phyloP scores from a whole-genome alignment of 441 rosid species.

The Flueggea neowawraea region DNA sequence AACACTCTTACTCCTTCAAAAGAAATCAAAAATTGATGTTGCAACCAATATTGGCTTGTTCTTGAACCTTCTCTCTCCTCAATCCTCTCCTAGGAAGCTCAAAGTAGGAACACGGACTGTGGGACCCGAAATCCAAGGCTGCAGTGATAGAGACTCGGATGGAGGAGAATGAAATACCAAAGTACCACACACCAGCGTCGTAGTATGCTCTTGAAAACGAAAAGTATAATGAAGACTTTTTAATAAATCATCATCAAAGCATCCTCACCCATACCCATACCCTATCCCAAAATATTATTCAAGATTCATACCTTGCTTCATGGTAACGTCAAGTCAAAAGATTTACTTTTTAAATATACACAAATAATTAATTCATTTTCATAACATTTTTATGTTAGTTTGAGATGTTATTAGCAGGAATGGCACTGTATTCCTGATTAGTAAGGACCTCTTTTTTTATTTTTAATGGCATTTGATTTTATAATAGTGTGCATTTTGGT shows the following conservation, averaged over 20 bases:
- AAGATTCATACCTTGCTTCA: slow-evolving; percentile 4
- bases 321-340: slow-evolving; percentile 12
- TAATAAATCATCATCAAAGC: not conserved
- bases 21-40: not conserved
- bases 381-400: too few species aligned
- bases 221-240: not conserved
- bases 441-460: not conserved
- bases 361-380: too few species aligned
- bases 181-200: too few species aligned
- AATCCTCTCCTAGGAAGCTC: slow-evolving; percentile 4
- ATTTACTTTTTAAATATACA: too few species aligned
- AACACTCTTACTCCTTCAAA: not conserved
- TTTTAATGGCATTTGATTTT: too few species aligned
- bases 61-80: not conserved
- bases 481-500: not conserved
- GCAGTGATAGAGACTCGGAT: slow-evolving; percentile 14
- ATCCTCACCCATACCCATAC: too few species aligned
- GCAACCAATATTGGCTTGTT: slow-evolving; percentile 2
- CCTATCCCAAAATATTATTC: not conserved
- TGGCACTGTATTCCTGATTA: too few species aligned
- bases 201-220: not conserved
- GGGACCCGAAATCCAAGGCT: slow-evolving; percentile 27
- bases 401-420: too few species aligned
- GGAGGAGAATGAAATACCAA: not conserved
- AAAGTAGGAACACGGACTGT: slow-evolving; percentile 31